Base-by-base conservation (phyloP, 1,139 yeast genomes). In the Geotrichum bryndzae region DNA sequence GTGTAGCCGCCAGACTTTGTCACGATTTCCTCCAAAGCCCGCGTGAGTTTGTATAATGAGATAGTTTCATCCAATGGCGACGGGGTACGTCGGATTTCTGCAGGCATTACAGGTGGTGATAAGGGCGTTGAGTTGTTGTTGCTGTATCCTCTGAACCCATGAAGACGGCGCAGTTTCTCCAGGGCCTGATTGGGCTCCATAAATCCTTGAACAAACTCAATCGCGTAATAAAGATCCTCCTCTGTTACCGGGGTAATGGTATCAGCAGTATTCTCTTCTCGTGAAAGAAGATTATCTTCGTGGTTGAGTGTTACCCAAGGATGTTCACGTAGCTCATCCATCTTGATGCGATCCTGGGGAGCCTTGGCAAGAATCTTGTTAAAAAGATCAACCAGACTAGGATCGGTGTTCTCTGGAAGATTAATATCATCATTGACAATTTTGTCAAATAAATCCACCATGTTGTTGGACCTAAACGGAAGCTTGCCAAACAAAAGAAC, bases 311-410 rank as follows among this genome's bases (percentile, higher is more conserved):
- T 77, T 38, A 78, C 77, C 94, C 94, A 87, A 48, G 81, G 79
- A 68, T 86, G 90, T 59, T 77, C 77, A 33, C 87, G 74, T 50
- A 87, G 74, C 53, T 80, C 75, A 50, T 75, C 74, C 59, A 88
- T 87, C 56, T 80, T 76, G 29, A 79, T 79, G 61, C 95, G 74
- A 55, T 80, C 74, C 50, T 73, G 76, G 1, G 90, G 87, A 65
- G 84, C 83, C 70, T 84, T 84, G 66, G 82, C 73, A 54, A 78
- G 70, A 23, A 78, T 61, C 38, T 68, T 60, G 15, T 35, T 18
- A 27, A 78, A 63, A 57, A 77, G 61, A 53, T 75, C 75, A 13
- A 61, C 65, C 1, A 63, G 57, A 48, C 61, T 59, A 8, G 58
- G 59, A n/a, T 62, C 60, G 2, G 61, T 54, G 13, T 60, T 59